Percentiles rank a stretch among this genome's conserved stretches.
Evolutionary conservation across 768 basidiomycete species (phyloP).

Genomic region (Phanerochaete carnosa): DNA sequence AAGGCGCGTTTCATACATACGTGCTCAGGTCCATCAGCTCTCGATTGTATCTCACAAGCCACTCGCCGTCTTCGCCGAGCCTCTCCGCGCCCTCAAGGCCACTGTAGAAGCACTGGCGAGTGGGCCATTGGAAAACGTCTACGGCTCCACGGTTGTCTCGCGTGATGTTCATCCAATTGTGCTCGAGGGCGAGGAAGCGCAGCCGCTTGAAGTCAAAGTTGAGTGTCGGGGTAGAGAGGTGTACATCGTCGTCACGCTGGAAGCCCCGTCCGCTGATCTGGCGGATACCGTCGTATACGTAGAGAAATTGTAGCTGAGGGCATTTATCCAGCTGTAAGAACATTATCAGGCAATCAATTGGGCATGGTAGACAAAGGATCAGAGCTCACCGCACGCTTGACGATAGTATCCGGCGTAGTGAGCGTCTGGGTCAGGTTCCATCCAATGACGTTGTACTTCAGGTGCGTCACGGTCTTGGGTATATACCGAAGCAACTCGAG

Average conservation of each 20-base stretch:
- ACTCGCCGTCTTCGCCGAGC: constrained; percentile 4
- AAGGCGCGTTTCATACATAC: neutral
- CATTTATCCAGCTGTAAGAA: neutral
- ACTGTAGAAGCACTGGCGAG: neutral
- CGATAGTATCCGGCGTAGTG: neutral
- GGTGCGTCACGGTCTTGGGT: constrained; percentile 5
- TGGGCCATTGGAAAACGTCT: neutral
- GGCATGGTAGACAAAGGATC: neutral
- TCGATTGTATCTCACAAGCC: constrained; percentile 4
- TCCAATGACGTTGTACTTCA: neutral
- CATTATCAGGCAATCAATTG: neutral
- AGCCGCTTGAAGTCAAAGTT: neutral
- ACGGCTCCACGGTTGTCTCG: neutral
- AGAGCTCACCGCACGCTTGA: neutral
- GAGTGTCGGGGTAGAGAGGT: neutral
- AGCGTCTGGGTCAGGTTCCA: neutral
- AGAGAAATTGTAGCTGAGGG: constrained; percentile 1
- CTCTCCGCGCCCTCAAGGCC: neutral
- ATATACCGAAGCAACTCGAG: neutral
- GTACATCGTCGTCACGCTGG: neutral
- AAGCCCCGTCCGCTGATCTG: neutral
- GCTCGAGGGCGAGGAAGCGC: constrained; percentile 1
- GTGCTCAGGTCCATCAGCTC: neutral
- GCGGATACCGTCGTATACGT: constrained; percentile 1
- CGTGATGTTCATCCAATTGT: neutral